Evolutionary conservation across 495 filamentous ascomycete species (phyloP), one percentile per base, ranked within the genome.

Genomic region (Cairneyella variabilis): DNA sequence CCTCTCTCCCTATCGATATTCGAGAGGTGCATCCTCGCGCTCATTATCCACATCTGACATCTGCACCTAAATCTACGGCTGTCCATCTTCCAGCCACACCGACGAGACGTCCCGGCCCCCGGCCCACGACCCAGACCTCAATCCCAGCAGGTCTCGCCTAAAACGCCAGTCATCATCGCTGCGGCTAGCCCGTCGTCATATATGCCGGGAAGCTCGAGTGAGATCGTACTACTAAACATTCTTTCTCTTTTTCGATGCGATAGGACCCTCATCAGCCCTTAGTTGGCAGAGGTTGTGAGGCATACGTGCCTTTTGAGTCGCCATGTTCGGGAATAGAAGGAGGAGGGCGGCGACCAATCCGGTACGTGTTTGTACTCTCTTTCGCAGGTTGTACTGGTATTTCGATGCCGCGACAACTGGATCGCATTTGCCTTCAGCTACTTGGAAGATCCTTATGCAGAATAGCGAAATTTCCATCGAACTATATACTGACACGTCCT

Each of bases 311-410:
- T 54, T 39, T 18, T 10, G 17, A 53, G 54, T 59, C 64, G 70
- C 54, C 65, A 82, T 82, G 77, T 81, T 82, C 56, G 66, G 70
- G 51, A 74, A 40, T 23, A 56, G 73, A 62, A 79, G 75, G 67
- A 77, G 74, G 66, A 68, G 60, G 41, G 54, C 73, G 34, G 70
- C 69, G 20, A 76, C 77, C 58, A 78, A 79, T 64, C 76, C 78
- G 64, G 79, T 83, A 63, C 30, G 76, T 71, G n/a, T 16, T 42
- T 10, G 51, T 55, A 20, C 18, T 17, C n/a, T 48, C 30, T n/a
- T 36, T 16, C 42, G 39, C 21, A 39, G 16, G 39, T 23, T 17
- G 14, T 48, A 18, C 14, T 32, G 11, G 5, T 32, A 17, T 25
- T 44, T 48, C 26, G 2, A 50, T 20, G 22, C 27, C 26, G 56